Base-by-base conservation (phyloP, 345 rosid genomes). In the Odontarrhena argentea region DNA sequence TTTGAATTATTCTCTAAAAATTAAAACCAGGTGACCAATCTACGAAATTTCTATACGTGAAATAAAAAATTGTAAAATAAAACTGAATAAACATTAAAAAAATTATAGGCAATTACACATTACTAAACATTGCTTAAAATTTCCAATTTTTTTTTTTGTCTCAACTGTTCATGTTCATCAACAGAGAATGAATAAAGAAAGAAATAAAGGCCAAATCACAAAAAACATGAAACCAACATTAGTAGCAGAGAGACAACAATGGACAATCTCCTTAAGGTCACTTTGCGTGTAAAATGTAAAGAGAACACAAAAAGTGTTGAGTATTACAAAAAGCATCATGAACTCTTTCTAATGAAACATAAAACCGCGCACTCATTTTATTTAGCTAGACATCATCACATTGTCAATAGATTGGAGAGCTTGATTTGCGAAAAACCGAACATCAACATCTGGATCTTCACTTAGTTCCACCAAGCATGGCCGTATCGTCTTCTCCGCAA, bases 361-460 rank as follows among this genome's bases (percentile, higher is more conserved):
- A 34, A 34, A 62, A 11, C 12, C 7, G 14, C 13, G 11, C 42
- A 47, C 7, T 48, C 5, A 9, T 42, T 34, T 10, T 26, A 5
- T 35, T 62, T 88, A 84, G 79, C 76, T 78, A 53, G 91, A 86
- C 93, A 92, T 89, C 91, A 86, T 83, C 46, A 82, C 83, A 32
- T 82, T 85, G 58, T 87, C 87, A 61, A 82, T 87, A 0, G 96
- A 81, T 62, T 82, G 96, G 43, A 92, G 74, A n/a, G 96, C 98
- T 85, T 87, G 84, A 59, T 70, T 81, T 18, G 98, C 91, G 60
- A 87, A 92, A 50, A 78, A 92, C 12, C 98, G 81, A 40, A 92
- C 98, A 79, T 89, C 96, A 22, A 87, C 96, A 37, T 92, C 98
- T 9, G 98, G 93, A 62, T 92, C 98, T 77, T 89, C 96, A 10